Evolutionary conservation across 352 stramenopile species (phyloP).

Genomic region (Synura sp.): DNA sequence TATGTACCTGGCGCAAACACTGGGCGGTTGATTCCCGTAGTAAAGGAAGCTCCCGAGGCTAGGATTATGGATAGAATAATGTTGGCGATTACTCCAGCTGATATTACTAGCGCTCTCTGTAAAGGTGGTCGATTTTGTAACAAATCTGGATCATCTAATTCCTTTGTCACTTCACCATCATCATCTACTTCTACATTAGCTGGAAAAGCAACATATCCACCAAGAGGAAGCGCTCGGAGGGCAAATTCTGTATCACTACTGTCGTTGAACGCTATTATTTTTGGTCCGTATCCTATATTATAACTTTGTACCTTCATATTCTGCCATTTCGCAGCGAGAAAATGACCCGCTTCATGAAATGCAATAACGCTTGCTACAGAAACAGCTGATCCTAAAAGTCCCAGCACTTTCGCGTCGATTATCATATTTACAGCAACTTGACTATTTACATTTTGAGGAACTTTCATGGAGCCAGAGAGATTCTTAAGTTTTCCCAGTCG

Average conservation of each 20-base stretch:
- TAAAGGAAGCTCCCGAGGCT: background rate
- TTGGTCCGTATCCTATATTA: slow-evolving; percentile 50
- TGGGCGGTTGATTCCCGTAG: background rate
- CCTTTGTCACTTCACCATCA: slow-evolving; percentile 45
- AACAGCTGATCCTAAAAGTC: no score
- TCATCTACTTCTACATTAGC: slow-evolving; percentile 46
- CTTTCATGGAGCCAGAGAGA: no score
- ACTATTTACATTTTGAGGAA: no score
- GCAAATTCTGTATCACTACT: slow-evolving; percentile 44
- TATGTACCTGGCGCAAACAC: no score
- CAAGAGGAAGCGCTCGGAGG: slow-evolving; percentile 46
- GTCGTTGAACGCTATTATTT: slow-evolving; percentile 50
- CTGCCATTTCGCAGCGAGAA: slow-evolving; percentile 47
- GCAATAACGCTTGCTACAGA: no score
- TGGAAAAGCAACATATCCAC: slow-evolving; percentile 51
- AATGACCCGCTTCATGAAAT: slow-evolving; percentile 49
- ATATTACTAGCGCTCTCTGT: slow-evolving; percentile 47
- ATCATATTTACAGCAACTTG: no score
- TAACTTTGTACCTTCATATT: slow-evolving; percentile 48
- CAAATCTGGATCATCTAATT: slow-evolving; percentile 40
- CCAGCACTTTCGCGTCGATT: no score
- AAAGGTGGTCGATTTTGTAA: slow-evolving; percentile 42
- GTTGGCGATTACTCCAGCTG: slow-evolving; percentile 48
- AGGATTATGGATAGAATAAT: slow-evolving; percentile 48
- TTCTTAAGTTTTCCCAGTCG: no score